Conservation (phyloP, 1,284 basidiomycete species). For the Paramarasmius palmivorus region DNA sequence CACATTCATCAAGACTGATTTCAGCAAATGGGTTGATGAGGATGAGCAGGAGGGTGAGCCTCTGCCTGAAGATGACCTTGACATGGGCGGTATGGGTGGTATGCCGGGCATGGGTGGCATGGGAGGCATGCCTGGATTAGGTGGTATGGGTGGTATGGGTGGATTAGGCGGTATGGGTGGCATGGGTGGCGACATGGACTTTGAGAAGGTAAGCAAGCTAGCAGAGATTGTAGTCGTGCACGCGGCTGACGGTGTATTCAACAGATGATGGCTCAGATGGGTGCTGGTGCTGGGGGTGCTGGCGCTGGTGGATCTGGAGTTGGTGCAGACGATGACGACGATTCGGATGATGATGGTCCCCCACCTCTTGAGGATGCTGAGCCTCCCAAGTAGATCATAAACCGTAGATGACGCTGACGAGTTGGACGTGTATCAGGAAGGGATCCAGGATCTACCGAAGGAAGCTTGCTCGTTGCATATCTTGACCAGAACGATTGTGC, state of each 20-base stretch:
- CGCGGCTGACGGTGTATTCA: slow-evolving; percentile 14
- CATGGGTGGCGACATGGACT: slow-evolving; percentile 41
- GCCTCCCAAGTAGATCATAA: slow-evolving; percentile 22
- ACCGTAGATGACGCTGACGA: neutral
- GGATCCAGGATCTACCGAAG: neutral
- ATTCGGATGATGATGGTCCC: slow-evolving; percentile 67
- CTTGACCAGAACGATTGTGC: neutral
- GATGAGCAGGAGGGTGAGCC: slow-evolving; percentile 82
- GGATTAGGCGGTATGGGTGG: slow-evolving; percentile 29
- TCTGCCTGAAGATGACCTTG: slow-evolving; percentile 40
- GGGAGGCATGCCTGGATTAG: slow-evolving; percentile 45
- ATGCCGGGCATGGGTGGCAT: slow-evolving; percentile 43
- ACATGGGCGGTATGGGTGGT: slow-evolving; percentile 53
- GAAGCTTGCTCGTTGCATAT: neutral
- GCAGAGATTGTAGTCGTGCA: neutral
- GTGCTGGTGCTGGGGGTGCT: slow-evolving; percentile 35
- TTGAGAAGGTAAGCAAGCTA: slow-evolving; percentile 55
- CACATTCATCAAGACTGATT: slow-evolving; percentile 88
- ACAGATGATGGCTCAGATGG: slow-evolving; percentile 71
- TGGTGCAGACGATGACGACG: slow-evolving; percentile 44
- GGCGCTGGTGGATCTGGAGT: slow-evolving; percentile 32
- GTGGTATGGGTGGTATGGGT: slow-evolving; percentile 37
- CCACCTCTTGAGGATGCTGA: slow-evolving; percentile 75
- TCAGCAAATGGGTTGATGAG: slow-evolving; percentile 92
- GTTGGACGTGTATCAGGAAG: neutral